phyloP scores from a whole-genome alignment of 2,329 filamentous ascomycete genomes.

The Trichoderma aggressivum region DNA sequence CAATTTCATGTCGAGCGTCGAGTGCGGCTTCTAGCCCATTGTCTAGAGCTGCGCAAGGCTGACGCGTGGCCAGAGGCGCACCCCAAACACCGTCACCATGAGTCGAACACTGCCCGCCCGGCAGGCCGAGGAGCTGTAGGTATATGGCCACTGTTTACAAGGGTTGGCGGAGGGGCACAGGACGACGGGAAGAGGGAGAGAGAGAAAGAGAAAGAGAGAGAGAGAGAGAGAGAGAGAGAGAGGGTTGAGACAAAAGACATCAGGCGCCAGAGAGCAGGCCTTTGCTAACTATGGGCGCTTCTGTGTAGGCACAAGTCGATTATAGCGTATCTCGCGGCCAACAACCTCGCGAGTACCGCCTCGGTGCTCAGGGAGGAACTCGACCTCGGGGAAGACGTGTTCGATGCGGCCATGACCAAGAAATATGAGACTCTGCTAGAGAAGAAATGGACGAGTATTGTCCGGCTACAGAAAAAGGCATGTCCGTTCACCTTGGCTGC shows the following conservation, averaged over 20 bases:
- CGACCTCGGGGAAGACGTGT: constrained; percentile 64
- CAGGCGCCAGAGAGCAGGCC: background rate
- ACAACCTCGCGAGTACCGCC: constrained; percentile 67
- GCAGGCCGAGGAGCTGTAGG: constrained; percentile 87
- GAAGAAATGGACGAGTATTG: constrained; percentile 98
- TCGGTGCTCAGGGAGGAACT: constrained; percentile 72
- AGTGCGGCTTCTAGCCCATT: constrained; percentile 19
- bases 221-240: background rate
- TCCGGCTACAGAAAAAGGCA: constrained; percentile 90
- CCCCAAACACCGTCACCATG: constrained; percentile 48
- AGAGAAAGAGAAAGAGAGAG: background rate
- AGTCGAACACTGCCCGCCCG: constrained; percentile 71
- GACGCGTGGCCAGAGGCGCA: constrained; percentile 20
- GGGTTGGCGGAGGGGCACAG: constrained; percentile 5
- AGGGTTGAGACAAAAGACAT: background rate
- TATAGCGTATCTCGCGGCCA: constrained; percentile 78
- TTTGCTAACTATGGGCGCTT: constrained; percentile 14
- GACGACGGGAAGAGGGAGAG: background rate
- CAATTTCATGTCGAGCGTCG: constrained; percentile 20
- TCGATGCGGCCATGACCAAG: constrained; percentile 79
- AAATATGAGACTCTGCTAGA: constrained; percentile 93
- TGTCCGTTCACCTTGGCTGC: constrained; percentile 19
- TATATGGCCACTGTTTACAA: constrained; percentile 26
- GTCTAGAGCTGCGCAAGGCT: constrained; percentile 20
- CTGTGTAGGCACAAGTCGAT: constrained; percentile 79